Evolutionary conservation across 2,329 filamentous ascomycete species (phyloP).

Genomic region (Colletotrichum sidae): DNA sequence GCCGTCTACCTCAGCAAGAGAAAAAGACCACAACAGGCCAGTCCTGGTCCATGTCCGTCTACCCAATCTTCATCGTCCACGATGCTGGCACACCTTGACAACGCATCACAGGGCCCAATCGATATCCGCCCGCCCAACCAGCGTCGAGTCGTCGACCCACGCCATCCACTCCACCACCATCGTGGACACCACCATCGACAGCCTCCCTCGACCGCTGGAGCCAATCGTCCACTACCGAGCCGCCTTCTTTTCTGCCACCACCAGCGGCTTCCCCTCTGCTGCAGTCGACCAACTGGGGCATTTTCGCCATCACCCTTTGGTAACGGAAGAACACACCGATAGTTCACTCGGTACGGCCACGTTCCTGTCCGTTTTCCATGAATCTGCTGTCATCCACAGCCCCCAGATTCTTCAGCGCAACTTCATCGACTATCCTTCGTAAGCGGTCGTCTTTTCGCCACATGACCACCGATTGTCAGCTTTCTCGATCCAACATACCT

Average conservation of each 20-base stretch:
- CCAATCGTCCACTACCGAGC: slow-evolving; percentile 31
- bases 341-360: slow-evolving; percentile 10
- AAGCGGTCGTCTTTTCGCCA: too few species aligned
- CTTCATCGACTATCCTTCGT: too few species aligned
- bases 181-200: slow-evolving; percentile 17
- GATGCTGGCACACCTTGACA: slow-evolving; percentile 38
- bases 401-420: not conserved
- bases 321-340: slow-evolving; percentile 2
- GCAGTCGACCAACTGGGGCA: too few species aligned
- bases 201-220: slow-evolving; percentile 8
- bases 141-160: slow-evolving; percentile 34
- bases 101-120: slow-evolving; percentile 39
- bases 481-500: too few species aligned
- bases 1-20: too few species aligned
- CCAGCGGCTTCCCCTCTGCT: not conserved
- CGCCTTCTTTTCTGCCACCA: slow-evolving; percentile 20
- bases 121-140: slow-evolving; percentile 27
- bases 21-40: not conserved
- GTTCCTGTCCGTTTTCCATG: not conserved
- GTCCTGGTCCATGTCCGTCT: slow-evolving; percentile 22
- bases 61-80: slow-evolving; percentile 40
- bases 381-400: too few species aligned
- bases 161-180: slow-evolving; percentile 17
- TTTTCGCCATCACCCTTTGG: not conserved
- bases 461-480: too few species aligned